A percentile compares a stretch with the other conserved stretches of the same genome.
Conservation (phyloP, 768 basidiomycete genomes). For the Trametes meyenii region DNA sequence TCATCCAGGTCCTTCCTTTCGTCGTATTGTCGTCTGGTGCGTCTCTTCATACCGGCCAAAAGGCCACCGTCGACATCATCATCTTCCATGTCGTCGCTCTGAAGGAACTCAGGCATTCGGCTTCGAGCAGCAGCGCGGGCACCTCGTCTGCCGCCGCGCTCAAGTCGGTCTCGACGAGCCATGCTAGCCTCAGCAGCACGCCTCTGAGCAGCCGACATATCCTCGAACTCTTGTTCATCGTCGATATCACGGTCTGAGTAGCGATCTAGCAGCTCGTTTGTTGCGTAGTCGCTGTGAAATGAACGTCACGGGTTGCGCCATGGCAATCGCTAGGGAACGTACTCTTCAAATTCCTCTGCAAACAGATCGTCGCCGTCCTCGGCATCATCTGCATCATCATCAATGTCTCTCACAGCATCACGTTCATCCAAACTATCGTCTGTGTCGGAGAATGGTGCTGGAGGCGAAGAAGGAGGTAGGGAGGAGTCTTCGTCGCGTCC, state of each 20-base stretch:
- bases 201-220: slow-evolving; percentile 68
- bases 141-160: slow-evolving; percentile 66
- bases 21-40: slow-evolving; percentile 91
- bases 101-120: slow-evolving; percentile 86
- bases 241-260: slow-evolving; percentile 90
- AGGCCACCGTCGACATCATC: slow-evolving; percentile 62
- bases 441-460: slow-evolving; percentile 51
- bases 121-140: slow-evolving; percentile 76
- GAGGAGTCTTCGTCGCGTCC: slow-evolving; percentile 71
- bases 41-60: slow-evolving; percentile 73
- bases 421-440: slow-evolving; percentile 48
- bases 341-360: slow-evolving; percentile 77
- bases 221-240: slow-evolving; percentile 73
- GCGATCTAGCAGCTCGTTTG: slow-evolving; percentile 77
- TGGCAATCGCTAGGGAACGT: slow-evolving; percentile 29
- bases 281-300: slow-evolving; percentile 74
- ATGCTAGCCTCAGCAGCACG: slow-evolving; percentile 86
- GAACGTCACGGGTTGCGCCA: slow-evolving; percentile 1
- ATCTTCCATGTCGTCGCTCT: slow-evolving; percentile 80
- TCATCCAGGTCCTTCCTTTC: slow-evolving; percentile 91
- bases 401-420: slow-evolving; percentile 70
- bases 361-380: slow-evolving; percentile 96
- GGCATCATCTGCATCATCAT: slow-evolving; percentile 77
- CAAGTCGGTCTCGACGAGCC: slow-evolving; percentile 83
- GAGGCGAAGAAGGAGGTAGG: slow-evolving; percentile 59